Percentiles rank a stretch among this genome's conserved stretches.
Conservation (phyloP, 2,329 filamentous ascomycete genomes). For the Fusarium sambucinum region DNA sequence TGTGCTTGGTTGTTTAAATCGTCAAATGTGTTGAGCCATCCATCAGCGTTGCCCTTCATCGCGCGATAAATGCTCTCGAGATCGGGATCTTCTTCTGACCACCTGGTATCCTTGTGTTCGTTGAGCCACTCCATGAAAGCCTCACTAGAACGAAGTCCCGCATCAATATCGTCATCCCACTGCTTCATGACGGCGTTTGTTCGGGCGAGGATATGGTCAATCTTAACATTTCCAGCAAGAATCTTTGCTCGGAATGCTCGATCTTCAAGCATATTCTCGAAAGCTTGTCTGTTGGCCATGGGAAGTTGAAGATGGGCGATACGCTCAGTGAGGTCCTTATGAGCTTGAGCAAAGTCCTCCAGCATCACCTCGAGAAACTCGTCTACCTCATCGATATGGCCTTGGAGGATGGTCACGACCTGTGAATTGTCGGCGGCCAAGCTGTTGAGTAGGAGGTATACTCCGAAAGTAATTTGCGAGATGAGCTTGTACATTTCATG, state of each 20-base stretch:
- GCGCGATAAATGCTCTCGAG: slow-evolving; percentile 82
- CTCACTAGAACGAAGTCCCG: slow-evolving; percentile 80
- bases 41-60: slow-evolving; percentile 93
- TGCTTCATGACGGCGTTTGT: slow-evolving; percentile 82
- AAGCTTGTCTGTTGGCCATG: slow-evolving; percentile 83
- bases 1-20: slow-evolving; percentile 80
- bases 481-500: slow-evolving; percentile 92
- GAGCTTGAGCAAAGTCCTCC: slow-evolving; percentile 84
- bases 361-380: slow-evolving; percentile 87
- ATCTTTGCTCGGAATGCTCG: slow-evolving; percentile 84
- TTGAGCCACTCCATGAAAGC: slow-evolving; percentile 82
- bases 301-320: slow-evolving; percentile 85
- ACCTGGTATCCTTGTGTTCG: slow-evolving; percentile 71
- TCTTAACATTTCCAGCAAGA: slow-evolving; percentile 87
- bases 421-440: slow-evolving; percentile 90
- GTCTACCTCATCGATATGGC: slow-evolving; percentile 94
- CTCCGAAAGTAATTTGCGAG: slow-evolving; percentile 92
- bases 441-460: slow-evolving; percentile 86
- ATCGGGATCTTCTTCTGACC: slow-evolving; percentile 68
- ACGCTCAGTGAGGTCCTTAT: slow-evolving; percentile 82
- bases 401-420: slow-evolving; percentile 88
- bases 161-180: slow-evolving; percentile 80
- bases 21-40: slow-evolving; percentile 85
- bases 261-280: slow-evolving; percentile 90
- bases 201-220: slow-evolving; percentile 87